Evolutionary conservation across 1,284 basidiomycete genomes (phyloP).

Genomic region (Rhodotorula sp.): DNA sequence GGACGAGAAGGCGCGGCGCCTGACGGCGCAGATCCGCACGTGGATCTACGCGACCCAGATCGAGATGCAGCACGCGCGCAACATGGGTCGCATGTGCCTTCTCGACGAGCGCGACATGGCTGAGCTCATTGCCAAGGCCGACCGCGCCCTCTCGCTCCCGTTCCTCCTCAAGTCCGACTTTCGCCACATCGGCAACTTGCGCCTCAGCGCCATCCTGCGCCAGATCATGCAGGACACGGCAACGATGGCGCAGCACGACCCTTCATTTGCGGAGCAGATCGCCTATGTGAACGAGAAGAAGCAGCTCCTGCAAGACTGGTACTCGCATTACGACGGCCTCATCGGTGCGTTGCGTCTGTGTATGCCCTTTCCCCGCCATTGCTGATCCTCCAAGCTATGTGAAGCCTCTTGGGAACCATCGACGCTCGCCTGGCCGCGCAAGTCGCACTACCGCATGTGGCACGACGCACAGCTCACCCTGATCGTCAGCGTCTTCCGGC

Average conservation of each 20-base stretch:
- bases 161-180: constrained; percentile 13
- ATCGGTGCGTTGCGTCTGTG: not conserved
- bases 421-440: constrained; percentile 22
- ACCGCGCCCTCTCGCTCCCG: constrained; percentile 14
- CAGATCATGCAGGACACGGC: constrained; percentile 14
- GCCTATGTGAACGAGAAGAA: constrained; percentile 15
- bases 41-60: constrained; percentile 28
- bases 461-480: constrained; percentile 25
- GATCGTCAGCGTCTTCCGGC: constrained; percentile 7
- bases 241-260: not conserved
- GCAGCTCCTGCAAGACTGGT: constrained; percentile 10
- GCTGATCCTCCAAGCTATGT: not conserved
- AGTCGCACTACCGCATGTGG: constrained; percentile 18
- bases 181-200: constrained; percentile 27
- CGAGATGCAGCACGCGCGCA: constrained; percentile 18
- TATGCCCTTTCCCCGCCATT: too few relatives aligned
- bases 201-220: constrained; percentile 22
- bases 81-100: constrained; percentile 20
- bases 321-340: constrained; percentile 19
- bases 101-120: constrained; percentile 24
- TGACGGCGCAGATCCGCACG: constrained; percentile 19
- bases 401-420: constrained; percentile 8
- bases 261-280: constrained; percentile 5
- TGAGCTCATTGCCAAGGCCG: constrained; percentile 6
- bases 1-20: constrained; percentile 18